Percentiles rank a stretch among this genome's conserved stretches.
These are phyloP conservation scores for Tylopilus balloui DNA, from an alignment of 768 basidiomycete genomes.

Conservation along the genomic window DNA sequence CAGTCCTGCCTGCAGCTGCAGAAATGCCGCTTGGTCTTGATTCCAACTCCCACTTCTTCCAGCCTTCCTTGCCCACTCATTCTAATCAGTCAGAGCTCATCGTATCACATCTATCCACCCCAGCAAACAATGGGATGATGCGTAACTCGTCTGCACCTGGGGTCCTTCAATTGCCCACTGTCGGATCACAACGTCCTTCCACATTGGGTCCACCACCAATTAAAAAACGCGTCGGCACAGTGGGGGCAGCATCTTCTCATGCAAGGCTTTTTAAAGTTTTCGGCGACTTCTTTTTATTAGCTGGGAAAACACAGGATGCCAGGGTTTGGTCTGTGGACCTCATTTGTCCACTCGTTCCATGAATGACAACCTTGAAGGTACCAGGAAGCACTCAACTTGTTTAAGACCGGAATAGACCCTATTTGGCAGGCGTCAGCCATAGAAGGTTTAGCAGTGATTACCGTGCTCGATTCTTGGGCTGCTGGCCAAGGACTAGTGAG, in stretches of 20 bases:
- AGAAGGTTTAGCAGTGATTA: constrained; percentile 79
- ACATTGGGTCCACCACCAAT: constrained; percentile 40
- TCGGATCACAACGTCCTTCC: constrained; percentile 44
- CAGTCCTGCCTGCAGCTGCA: constrained; percentile 52
- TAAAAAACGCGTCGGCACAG: constrained; percentile 60
- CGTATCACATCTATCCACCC: constrained; percentile 18
- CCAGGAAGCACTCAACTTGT: constrained; percentile 74
- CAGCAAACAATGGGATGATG: constrained; percentile 37
- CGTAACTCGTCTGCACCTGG: constrained; percentile 49
- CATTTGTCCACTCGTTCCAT: constrained; percentile 5
- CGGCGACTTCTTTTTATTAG: constrained; percentile 82
- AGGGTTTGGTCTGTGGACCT: constrained; percentile 58
- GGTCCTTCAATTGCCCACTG: constrained; percentile 13
- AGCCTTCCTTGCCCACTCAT: constrained; percentile 44
- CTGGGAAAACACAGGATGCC: constrained; percentile 84
- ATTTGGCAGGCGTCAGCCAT: constrained; percentile 88
- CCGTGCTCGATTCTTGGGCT: constrained; percentile 82
- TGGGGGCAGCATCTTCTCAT: constrained; percentile 71
- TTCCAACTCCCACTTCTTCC: constrained; percentile 37
- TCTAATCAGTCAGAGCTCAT: constrained; percentile 55
- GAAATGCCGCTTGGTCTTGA: constrained; percentile 61
- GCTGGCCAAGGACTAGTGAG: constrained; percentile 66
- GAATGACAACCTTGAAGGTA: constrained; percentile 52
- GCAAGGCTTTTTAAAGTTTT: constrained; percentile 85
- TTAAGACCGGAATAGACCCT: constrained; percentile 68